Percentiles rank a stretch among this genome's conserved stretches.
These are phyloP conservation scores for Mortierella sp. DNA, from an alignment of 371 early-diverging fungal genomes.

Conservation along the genomic window DNA sequence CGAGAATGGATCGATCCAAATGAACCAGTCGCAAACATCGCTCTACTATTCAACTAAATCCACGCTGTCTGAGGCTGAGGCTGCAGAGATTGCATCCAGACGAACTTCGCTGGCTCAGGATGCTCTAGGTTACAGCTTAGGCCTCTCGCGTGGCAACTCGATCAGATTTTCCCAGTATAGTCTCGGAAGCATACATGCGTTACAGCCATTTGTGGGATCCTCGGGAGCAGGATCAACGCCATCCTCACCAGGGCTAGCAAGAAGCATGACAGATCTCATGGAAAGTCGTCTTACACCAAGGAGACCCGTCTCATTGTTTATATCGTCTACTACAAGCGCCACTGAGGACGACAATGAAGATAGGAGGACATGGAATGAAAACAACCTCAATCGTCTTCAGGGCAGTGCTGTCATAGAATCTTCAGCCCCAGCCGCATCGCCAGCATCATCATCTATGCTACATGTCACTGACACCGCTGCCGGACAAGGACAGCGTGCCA, in stretches of 20 bases:
- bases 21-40: constrained; percentile 52
- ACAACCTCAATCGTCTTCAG: not conserved
- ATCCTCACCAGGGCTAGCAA: constrained; percentile 18
- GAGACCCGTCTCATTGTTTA: constrained; percentile 35
- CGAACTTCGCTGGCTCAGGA: constrained; percentile 40
- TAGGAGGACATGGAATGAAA: not conserved
- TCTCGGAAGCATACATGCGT: constrained; percentile 11
- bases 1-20: constrained; percentile 36
- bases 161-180: constrained; percentile 44
- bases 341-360: constrained; percentile 1
- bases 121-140: constrained; percentile 35
- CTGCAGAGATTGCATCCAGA: constrained; percentile 25
- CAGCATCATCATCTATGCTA: constrained; percentile 1
- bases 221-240: constrained; percentile 16
- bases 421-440: not conserved
- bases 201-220: constrained; percentile 4
- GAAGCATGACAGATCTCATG: constrained; percentile 2
- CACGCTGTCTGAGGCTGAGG: constrained; percentile 32
- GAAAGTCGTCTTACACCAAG: constrained; percentile 15
- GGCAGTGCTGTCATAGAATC: not conserved
- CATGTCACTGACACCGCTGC: not conserved
- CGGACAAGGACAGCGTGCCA: not conserved
- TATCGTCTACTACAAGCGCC: constrained; percentile 3
- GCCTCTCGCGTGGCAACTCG: constrained; percentile 35
- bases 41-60: constrained; percentile 51